Percentiles rank a stretch among this genome's conserved stretches.
These are phyloP conservation scores for Raddia distichophylla DNA, from an alignment of 176 grass and related monocot species.

Conservation along the genomic window DNA sequence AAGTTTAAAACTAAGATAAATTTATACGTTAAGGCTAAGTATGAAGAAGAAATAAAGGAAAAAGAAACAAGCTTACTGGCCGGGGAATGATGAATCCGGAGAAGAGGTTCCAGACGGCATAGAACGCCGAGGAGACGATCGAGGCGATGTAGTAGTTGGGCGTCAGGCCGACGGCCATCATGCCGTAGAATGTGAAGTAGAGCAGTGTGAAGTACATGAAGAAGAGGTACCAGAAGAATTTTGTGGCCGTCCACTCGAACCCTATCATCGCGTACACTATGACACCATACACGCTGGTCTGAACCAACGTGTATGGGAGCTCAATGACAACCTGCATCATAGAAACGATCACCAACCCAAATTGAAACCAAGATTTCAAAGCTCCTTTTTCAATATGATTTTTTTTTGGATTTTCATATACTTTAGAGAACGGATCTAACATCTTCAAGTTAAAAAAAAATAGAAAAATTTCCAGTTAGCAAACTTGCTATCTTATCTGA, in stretches of 20 bases:
- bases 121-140: slow-evolving; percentile 35
- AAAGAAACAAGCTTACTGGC: slow-evolving; percentile 24
- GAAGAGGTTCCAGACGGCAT: slow-evolving; percentile 53
- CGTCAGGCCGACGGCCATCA: slow-evolving; percentile 51
- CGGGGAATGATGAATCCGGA: slow-evolving; percentile 46
- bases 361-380: no score
- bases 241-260: slow-evolving; percentile 40
- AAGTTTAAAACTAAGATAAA: no score
- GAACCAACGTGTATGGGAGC: slow-evolving; percentile 39
- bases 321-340: slow-evolving; percentile 43
- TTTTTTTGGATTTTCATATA: no score
- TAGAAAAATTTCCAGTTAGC: no score
- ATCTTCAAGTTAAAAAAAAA: no score
- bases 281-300: slow-evolving; percentile 34
- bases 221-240: slow-evolving; percentile 58
- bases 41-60: neutral
- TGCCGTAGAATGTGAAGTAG: slow-evolving; percentile 60
- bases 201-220: slow-evolving; percentile 56
- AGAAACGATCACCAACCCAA: no score
- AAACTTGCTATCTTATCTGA: no score
- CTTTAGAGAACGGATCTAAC: no score
- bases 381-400: no score
- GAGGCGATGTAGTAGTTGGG: slow-evolving; percentile 42
- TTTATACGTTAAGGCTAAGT: no score
- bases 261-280: slow-evolving; percentile 27